Conservation (phyloP, 192 early-diverging fungal genomes). For the Coemansia sp. region DNA sequence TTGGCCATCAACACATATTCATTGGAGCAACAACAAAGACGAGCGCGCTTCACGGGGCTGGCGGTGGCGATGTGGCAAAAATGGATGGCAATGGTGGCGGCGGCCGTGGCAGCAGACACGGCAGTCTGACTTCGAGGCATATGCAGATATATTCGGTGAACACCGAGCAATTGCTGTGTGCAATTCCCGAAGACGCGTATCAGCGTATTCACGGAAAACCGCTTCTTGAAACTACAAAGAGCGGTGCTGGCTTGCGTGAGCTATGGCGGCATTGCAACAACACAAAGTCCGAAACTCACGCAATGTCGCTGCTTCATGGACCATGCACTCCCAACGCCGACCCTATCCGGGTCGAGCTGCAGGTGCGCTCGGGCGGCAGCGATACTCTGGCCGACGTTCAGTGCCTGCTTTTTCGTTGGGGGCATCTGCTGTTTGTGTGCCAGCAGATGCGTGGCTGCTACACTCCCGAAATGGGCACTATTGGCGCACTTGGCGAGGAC, state of each 20-base stretch:
- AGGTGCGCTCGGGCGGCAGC: slow-evolving; percentile 15
- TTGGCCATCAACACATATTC: not conserved
- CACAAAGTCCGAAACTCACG: slow-evolving; percentile 20
- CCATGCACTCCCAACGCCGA: slow-evolving; percentile 21
- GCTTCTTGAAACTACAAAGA: slow-evolving; percentile 16
- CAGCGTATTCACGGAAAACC: slow-evolving; percentile 25
- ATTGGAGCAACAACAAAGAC: not conserved
- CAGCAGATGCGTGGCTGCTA: slow-evolving; percentile 43
- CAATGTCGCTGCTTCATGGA: slow-evolving; percentile 22
- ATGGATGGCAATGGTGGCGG: slow-evolving; percentile 6
- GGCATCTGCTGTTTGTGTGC: slow-evolving; percentile 47
- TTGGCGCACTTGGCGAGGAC: slow-evolving; percentile 6
- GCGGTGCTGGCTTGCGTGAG: slow-evolving; percentile 18
- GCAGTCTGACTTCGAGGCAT: slow-evolving; percentile 41
- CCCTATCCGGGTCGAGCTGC: slow-evolving; percentile 37
- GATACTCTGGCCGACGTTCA: slow-evolving; percentile 21
- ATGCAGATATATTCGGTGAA: slow-evolving; percentile 46
- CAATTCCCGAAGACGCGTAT: slow-evolving; percentile 50
- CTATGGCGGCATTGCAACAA: slow-evolving; percentile 31
- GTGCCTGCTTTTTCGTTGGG: slow-evolving; percentile 51
- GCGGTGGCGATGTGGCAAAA: slow-evolving; percentile 4
- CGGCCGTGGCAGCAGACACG: slow-evolving; percentile 7
- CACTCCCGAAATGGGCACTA: slow-evolving; percentile 9
- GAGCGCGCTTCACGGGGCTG: slow-evolving; percentile 1
- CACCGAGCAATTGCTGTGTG: slow-evolving; percentile 36